phyloP scores from a whole-genome alignment of 768 basidiomycete species.

The Termitomyces sp. region DNA sequence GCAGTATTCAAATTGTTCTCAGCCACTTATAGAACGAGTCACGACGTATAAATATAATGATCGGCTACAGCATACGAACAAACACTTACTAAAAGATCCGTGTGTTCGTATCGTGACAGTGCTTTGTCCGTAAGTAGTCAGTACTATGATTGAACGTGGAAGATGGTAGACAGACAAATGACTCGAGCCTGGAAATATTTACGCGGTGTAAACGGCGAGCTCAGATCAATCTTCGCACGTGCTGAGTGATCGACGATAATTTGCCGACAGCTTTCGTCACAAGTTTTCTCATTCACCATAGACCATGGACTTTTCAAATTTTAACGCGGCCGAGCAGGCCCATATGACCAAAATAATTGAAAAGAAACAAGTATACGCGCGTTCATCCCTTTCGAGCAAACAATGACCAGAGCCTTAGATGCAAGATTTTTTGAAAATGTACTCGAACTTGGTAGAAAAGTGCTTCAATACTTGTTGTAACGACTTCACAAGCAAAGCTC shows the following conservation, averaged over 20 bases:
- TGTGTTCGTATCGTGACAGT: neutral
- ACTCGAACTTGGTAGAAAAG: slow-evolving; percentile 90
- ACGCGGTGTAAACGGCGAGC: neutral
- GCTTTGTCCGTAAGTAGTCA: neutral
- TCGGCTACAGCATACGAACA: neutral
- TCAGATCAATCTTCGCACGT: slow-evolving; percentile 2
- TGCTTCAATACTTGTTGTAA: slow-evolving; percentile 95
- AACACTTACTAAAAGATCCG: neutral
- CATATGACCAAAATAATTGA: slow-evolving; percentile 93
- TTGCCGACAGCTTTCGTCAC: slow-evolving; percentile 10
- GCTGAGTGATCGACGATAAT: slow-evolving; percentile 2
- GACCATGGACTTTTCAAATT: slow-evolving; percentile 85
- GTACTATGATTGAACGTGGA: neutral
- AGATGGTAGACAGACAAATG: neutral
- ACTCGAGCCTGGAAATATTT: neutral
- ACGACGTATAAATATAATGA: neutral
- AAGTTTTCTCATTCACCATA: neutral
- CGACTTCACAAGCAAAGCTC: slow-evolving; percentile 93
- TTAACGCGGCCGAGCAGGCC: slow-evolving; percentile 91
- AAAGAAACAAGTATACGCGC: slow-evolving; percentile 78
- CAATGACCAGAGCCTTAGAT: slow-evolving; percentile 48
- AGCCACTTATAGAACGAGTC: slow-evolving; percentile 27
- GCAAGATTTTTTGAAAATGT: slow-evolving; percentile 97
- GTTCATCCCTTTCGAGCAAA: neutral
- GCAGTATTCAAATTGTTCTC: slow-evolving; percentile 48